These are phyloP conservation scores for Kingdonia uniflora DNA, from an alignment of 164 flowering plant species.

Conservation along the genomic window DNA sequence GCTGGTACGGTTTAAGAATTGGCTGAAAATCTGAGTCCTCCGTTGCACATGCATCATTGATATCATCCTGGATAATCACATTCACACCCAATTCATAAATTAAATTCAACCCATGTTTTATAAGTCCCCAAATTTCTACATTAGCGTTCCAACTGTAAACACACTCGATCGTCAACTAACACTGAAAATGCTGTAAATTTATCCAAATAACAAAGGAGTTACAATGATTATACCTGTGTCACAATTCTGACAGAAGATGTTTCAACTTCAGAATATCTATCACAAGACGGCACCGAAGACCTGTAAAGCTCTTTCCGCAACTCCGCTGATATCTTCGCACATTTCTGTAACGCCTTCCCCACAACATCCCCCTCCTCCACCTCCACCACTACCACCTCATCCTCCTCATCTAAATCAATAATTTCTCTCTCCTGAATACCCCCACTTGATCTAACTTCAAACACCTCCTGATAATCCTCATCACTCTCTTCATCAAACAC, in stretches of 20 bases:
- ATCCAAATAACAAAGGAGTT: too few species aligned
- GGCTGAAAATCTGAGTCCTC: slow-evolving; percentile 73
- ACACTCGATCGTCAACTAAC: too few species aligned
- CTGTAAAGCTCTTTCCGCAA: slow-evolving; percentile 65
- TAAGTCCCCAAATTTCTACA: too few species aligned
- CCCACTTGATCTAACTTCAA: neutral
- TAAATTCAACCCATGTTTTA: neutral
- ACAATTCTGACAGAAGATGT: slow-evolving; percentile 64
- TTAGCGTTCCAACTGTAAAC: too few species aligned
- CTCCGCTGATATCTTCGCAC: slow-evolving; percentile 69
- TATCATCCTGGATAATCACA: slow-evolving; percentile 49
- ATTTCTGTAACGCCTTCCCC: slow-evolving; percentile 79
- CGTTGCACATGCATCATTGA: slow-evolving; percentile 57
- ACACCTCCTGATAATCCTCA: slow-evolving; percentile 8
- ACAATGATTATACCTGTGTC: slow-evolving; percentile 47
- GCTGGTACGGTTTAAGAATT: slow-evolving; percentile 85
- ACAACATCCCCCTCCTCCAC: slow-evolving; percentile 61
- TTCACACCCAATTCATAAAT: slow-evolving; percentile 1
- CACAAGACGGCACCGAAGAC: slow-evolving; percentile 35
- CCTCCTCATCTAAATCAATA: slow-evolving; percentile 10
- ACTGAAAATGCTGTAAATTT: too few species aligned
- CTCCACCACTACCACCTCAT: slow-evolving; percentile 30
- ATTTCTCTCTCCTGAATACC: slow-evolving; percentile 14
- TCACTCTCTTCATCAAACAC: slow-evolving; percentile 14
- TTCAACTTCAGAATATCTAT: slow-evolving; percentile 66